phyloP scores from a whole-genome alignment of 2,329 filamentous ascomycete genomes.

The Diaporthe sp. region DNA sequence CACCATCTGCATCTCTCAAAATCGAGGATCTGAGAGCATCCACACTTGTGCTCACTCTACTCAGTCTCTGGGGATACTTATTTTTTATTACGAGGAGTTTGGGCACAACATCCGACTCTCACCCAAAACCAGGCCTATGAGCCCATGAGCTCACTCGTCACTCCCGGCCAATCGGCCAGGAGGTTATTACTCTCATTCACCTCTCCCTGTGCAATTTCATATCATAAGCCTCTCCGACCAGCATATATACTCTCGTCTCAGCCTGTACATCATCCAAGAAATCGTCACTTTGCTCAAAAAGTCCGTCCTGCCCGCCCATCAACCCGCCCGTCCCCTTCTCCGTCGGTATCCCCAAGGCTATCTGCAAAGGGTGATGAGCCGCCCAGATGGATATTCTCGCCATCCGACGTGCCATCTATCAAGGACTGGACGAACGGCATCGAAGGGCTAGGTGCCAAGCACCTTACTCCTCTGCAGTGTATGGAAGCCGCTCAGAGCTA shows the following conservation, averaged over 20 bases:
- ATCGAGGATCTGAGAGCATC: too few relatives aligned
- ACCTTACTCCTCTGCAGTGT: conserved; percentile 46
- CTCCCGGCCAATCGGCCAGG: conserved; percentile 34
- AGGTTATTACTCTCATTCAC: conserved; percentile 25
- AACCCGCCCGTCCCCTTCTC: conserved; percentile 1
- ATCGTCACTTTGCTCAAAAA: conserved; percentile 30
- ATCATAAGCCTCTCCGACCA: neutral
- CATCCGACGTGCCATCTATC: conserved; percentile 47
- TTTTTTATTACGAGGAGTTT: neutral
- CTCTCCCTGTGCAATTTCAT: neutral
- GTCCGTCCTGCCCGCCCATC: neutral
- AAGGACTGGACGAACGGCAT: conserved; percentile 46
- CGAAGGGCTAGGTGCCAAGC: conserved; percentile 35
- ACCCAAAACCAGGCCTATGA: neutral
- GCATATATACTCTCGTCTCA: neutral
- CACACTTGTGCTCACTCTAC: neutral
- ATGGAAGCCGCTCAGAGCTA: conserved; percentile 46
- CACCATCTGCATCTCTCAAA: neutral
- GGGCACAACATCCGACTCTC: neutral
- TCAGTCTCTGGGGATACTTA: too few relatives aligned
- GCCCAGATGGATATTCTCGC: conserved; percentile 44
- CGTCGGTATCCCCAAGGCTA: conserved; percentile 9
- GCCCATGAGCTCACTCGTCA: conserved; percentile 39
- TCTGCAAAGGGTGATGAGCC: conserved; percentile 24
- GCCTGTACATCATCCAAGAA: neutral